phyloP scores from a whole-genome alignment of 2,329 filamentous ascomycete genomes.

The Alternaria infectoria region DNA sequence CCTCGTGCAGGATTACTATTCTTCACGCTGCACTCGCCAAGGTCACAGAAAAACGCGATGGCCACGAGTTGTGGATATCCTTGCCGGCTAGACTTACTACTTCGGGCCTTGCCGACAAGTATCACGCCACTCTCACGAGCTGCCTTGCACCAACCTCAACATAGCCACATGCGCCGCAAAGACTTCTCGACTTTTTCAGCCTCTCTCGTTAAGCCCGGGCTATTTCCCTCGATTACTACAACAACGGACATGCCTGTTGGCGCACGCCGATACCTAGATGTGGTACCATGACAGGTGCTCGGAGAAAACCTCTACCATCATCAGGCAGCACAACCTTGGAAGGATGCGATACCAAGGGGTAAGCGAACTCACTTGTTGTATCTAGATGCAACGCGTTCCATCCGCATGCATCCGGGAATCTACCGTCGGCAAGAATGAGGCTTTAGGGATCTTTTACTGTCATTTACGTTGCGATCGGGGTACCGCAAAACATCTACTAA shows the following conservation, averaged over 20 bases:
- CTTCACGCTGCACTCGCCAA: background rate
- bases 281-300: background rate
- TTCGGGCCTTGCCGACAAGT: constrained; percentile 11
- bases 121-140: constrained; percentile 26
- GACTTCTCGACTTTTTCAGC: constrained; percentile 5
- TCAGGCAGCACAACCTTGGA: background rate
- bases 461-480: background rate
- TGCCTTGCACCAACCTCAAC: constrained; percentile 6
- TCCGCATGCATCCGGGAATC: background rate
- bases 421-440: background rate
- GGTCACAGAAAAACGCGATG: background rate
- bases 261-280: background rate
- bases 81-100: background rate
- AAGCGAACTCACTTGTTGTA: background rate
- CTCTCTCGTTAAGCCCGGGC: constrained; percentile 9
- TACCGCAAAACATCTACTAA: background rate
- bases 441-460: background rate
- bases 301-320: background rate
- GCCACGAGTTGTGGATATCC: background rate
- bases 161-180: constrained; percentile 16
- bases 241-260: constrained; percentile 22
- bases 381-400: background rate
- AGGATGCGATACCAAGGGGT: background rate
- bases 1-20: background rate
- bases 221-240: constrained; percentile 17